These are phyloP conservation scores for Rhizoclosmatium sp. DNA, from an alignment of 192 early-diverging fungal genomes.

Conservation along the genomic window DNA sequence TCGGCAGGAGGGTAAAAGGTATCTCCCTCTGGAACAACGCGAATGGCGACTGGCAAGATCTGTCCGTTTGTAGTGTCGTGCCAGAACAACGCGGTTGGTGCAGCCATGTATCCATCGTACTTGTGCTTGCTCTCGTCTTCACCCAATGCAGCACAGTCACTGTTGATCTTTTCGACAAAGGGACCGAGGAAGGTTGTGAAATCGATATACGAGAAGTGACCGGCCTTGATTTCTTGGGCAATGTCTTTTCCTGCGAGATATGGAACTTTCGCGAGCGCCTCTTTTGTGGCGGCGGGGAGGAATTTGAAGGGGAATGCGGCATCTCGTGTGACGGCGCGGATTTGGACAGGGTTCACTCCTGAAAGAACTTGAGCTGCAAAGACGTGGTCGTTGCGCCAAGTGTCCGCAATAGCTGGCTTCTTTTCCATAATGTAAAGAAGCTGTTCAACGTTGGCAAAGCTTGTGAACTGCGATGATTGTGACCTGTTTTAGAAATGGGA, in stretches of 20 bases:
- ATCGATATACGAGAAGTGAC: neutral
- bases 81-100: conserved; percentile 19
- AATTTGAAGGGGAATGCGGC: neutral
- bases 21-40: conserved; percentile 23
- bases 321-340: neutral
- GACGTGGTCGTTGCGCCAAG: conserved; percentile 11
- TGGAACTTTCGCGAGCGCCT: neutral
- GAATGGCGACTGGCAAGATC: conserved; percentile 27
- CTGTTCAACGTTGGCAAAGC: neutral
- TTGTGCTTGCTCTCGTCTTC: neutral
- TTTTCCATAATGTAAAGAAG: neutral
- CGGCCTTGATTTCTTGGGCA: neutral
- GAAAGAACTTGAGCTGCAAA: conserved; percentile 25
- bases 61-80: conserved; percentile 9
- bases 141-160: neutral
- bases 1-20: conserved; percentile 11
- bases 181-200: neutral
- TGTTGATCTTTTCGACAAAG: conserved; percentile 13
- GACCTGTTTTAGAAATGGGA: neutral
- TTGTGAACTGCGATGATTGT: neutral
- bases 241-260: conserved; percentile 10
- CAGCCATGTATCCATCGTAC: conserved; percentile 12
- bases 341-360: conserved; percentile 15
- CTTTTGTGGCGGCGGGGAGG: neutral
- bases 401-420: neutral